A percentile compares a stretch with the other conserved stretches of the same genome.
phyloP scores from a whole-genome alignment of 225 moss, liverwort and hornwort species.

The Pleurozium schreberi region DNA sequence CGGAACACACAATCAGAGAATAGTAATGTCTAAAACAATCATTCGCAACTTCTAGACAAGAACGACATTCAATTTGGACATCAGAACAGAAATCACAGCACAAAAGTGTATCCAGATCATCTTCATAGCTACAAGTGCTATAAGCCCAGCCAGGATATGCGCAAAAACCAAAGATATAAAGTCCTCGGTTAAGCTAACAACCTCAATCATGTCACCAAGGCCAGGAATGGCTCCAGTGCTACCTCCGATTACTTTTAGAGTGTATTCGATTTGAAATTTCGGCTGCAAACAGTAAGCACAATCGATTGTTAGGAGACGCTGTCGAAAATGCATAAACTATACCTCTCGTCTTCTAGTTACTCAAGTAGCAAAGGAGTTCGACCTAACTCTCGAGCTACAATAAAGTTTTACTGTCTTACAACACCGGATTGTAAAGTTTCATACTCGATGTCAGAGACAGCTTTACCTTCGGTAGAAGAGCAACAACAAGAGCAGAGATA shows the following conservation, averaged over 20 bases:
- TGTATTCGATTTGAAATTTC: slow-evolving; percentile 76
- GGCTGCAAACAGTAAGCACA: slow-evolving; percentile 46
- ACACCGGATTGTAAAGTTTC: not conserved
- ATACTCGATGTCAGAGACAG: not conserved
- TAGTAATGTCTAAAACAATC: not conserved
- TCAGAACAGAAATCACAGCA: not conserved
- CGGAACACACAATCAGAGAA: not conserved
- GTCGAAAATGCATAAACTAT: not conserved
- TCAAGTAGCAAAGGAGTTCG: not conserved
- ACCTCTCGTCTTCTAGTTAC: not conserved
- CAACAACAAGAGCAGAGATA: slow-evolving; percentile 88
- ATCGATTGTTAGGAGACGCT: not conserved
- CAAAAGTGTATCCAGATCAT: not conserved
- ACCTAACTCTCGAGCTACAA: not conserved
- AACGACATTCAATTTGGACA: not conserved
- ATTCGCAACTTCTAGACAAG: not conserved
- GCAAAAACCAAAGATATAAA: not conserved
- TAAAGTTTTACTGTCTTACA: not conserved
- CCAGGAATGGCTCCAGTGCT: slow-evolving; percentile 77
- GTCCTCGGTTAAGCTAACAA: slow-evolving; percentile 1
- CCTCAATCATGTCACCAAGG: slow-evolving; percentile 81
- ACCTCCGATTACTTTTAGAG: slow-evolving; percentile 82
- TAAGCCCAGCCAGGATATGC: not conserved
- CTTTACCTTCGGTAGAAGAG: slow-evolving; percentile 63
- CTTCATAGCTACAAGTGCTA: not conserved